Evolutionary conservation across 2,329 filamentous ascomycete species (phyloP).

Genomic region (Talaromyces atroroseus): DNA sequence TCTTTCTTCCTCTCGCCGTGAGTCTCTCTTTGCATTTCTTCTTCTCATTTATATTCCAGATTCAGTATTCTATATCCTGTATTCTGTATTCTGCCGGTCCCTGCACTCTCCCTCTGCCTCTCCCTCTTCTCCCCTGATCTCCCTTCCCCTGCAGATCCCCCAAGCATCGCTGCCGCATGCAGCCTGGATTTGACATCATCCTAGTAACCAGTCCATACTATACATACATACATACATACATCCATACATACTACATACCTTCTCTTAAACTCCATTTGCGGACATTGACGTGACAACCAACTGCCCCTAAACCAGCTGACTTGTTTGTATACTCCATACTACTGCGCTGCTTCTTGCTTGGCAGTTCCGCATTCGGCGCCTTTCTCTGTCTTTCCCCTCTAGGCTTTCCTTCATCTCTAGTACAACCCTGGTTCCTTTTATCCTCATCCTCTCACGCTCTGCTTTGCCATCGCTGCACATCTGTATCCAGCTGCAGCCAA

Average conservation of each 20-base stretch:
- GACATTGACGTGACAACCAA: not conserved
- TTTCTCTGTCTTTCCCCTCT: slow-evolving; percentile 4
- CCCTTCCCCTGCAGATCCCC: not conserved
- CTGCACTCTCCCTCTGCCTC: slow-evolving; percentile 1
- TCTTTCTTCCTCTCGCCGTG: not conserved
- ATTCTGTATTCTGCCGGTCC: not conserved
- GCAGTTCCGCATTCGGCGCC: slow-evolving; percentile 8
- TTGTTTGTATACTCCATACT: not conserved
- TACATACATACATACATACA: too few species aligned
- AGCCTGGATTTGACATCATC: not conserved
- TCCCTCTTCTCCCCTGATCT: too few species aligned
- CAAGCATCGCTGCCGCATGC: not conserved
- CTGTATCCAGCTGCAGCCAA: slow-evolving; percentile 12
- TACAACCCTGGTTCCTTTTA: not conserved
- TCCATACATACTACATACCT: not conserved
- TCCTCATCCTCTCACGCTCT: not conserved
- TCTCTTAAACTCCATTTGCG: not conserved
- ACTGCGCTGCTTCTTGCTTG: slow-evolving; percentile 1
- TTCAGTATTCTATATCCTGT: slow-evolving; percentile 2
- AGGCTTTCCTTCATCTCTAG: not conserved
- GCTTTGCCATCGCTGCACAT: not conserved
- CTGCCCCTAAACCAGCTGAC: not conserved
- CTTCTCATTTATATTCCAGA: not conserved
- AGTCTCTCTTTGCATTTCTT: not conserved
- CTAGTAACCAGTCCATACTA: too few species aligned